A percentile compares a stretch with the other conserved stretches of the same genome.
Conservation (phyloP, 345 rosid genomes). For the Mangifera indica region DNA sequence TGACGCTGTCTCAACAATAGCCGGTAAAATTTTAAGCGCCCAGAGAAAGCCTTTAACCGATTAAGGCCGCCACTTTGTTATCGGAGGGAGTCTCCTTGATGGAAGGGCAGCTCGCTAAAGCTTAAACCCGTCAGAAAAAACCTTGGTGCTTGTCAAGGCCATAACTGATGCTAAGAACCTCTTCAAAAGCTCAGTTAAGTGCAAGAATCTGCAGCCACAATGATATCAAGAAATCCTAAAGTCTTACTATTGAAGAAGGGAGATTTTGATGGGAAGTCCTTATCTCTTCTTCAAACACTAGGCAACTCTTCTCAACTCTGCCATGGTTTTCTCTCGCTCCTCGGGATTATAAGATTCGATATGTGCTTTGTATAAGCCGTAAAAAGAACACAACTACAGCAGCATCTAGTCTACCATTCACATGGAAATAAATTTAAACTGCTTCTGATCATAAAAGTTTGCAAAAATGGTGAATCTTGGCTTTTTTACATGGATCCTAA, state of each 20-base stretch:
- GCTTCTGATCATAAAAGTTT: no score
- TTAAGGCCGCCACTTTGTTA: constrained; percentile 11
- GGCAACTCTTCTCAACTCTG: constrained; percentile 11
- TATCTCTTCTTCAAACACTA: constrained; percentile 27
- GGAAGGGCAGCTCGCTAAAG: constrained; percentile 14
- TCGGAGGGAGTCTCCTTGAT: constrained; percentile 22
- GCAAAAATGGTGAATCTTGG: no score
- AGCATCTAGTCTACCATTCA: no score
- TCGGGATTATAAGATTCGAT: no score
- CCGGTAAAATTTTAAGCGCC: background rate
- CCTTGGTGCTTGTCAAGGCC: background rate
- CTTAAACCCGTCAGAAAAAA: constrained; percentile 24
- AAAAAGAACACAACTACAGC: no score
- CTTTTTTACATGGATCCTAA: no score
- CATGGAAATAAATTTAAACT: no score
- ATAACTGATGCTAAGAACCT: constrained; percentile 5
- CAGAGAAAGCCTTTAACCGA: constrained; percentile 11
- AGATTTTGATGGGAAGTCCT: constrained; percentile 15
- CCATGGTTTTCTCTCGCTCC: constrained; percentile 22
- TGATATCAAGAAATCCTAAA: constrained; percentile 24
- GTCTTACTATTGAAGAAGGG: constrained; percentile 9
- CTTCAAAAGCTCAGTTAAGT: constrained; percentile 25
- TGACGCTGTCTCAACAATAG: no score
- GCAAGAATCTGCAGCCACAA: constrained; percentile 19
- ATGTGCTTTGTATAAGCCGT: no score